A percentile compares a stretch with the other conserved stretches of the same genome.
Conservation (phyloP, 2,329 filamentous ascomycete genomes). For the Exophiala sp. region DNA sequence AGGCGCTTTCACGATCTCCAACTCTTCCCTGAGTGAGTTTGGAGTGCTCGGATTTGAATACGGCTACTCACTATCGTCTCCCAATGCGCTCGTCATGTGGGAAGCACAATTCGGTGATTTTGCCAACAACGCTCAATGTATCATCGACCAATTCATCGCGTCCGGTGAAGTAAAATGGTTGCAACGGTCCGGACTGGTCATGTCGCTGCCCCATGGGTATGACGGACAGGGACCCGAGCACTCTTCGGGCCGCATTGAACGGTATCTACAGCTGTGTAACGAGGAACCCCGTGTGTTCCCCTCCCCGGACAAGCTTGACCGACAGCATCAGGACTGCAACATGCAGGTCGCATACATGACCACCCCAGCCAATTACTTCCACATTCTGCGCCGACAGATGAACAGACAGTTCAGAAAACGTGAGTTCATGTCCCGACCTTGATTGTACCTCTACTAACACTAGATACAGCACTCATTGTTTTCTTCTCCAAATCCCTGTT, state of each 20-base stretch:
- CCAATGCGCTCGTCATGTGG: constrained; percentile 97
- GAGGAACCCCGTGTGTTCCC: constrained; percentile 95
- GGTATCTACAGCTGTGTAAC: constrained; percentile 94
- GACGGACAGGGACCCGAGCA: constrained; percentile 98
- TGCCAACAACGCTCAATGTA: constrained; percentile 97
- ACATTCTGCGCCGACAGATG: constrained; percentile 93
- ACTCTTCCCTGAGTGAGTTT: constrained; percentile 77
- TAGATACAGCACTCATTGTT: constrained; percentile 67
- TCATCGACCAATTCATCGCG: constrained; percentile 97
- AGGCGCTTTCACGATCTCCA: constrained; percentile 91
- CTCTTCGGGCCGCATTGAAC: constrained; percentile 93
- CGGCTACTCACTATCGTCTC: constrained; percentile 93
- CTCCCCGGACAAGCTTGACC: constrained; percentile 76
- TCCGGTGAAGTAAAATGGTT: constrained; percentile 98
- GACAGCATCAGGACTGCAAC: constrained; percentile 99
- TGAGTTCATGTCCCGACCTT: constrained; percentile 49
- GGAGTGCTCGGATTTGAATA: constrained; percentile 92
- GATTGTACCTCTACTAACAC: constrained; percentile 15
- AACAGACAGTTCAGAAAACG: constrained; percentile 99
- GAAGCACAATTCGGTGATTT: constrained; percentile 99
- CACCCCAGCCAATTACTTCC: constrained; percentile 92
- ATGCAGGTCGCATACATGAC: constrained; percentile 99
- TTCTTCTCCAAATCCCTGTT: constrained; percentile 99
- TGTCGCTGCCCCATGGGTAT: constrained; percentile 95
- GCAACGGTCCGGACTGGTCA: constrained; percentile 91